A percentile compares a stretch with the other conserved stretches of the same genome.
Conservation (phyloP, 1,284 basidiomycete species). For the Leccinum subatratum region DNA sequence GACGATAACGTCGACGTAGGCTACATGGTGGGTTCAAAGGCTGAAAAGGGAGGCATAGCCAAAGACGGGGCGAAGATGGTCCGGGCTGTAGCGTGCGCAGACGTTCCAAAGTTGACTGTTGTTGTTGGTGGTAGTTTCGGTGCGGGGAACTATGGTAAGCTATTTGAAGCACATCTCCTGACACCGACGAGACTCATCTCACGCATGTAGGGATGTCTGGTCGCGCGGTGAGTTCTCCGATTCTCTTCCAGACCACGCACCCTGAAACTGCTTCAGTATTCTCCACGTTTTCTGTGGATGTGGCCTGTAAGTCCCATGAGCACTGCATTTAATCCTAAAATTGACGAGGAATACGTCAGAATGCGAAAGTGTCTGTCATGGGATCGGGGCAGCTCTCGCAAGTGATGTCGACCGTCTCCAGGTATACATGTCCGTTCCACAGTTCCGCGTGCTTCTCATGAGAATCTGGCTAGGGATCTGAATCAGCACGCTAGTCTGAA, state of each 20-base stretch:
- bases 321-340: constrained; percentile 9
- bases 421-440: constrained; percentile 40
- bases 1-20: constrained; percentile 41
- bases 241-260: constrained; percentile 8
- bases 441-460: constrained; percentile 1
- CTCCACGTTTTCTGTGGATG: constrained; percentile 94
- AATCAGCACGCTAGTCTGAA: constrained; percentile 70
- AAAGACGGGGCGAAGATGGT: constrained; percentile 99
- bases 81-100: constrained; percentile 88
- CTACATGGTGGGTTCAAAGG: constrained; percentile 94
- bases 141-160: constrained; percentile 85
- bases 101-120: constrained; percentile 92
- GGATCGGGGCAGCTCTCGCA: constrained; percentile 87
- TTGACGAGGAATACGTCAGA: constrained; percentile 41
- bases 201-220: constrained; percentile 72
- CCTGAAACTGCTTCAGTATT: constrained; percentile 54
- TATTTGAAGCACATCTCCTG: constrained; percentile 3
- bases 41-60: constrained; percentile 91
- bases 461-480: constrained; percentile 53
- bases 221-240: constrained; percentile 58
- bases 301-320: constrained; percentile 70
- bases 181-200: constrained; percentile 16
- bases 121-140: constrained; percentile 94
- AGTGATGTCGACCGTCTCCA: constrained; percentile 88
- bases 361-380: constrained; percentile 96